Base-by-base conservation (phyloP, 2,329 filamentous ascomycete species). In the Penicillium sp. region DNA sequence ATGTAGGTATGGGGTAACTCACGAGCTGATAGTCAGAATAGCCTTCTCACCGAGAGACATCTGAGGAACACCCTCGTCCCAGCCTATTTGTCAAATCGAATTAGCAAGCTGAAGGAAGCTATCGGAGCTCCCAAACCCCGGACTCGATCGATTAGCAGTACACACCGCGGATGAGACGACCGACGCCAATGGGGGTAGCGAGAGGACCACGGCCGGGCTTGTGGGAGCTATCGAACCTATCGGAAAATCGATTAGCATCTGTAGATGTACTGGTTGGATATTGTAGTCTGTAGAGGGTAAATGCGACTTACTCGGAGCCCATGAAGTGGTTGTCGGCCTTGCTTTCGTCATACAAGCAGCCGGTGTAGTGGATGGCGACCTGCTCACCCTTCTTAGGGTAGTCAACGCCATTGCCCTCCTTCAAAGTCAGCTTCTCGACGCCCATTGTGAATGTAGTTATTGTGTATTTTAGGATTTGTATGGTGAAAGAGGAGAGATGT, bases 31-130 rank as follows among this genome's bases (percentile, higher is more conserved):
- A 60, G 84, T 86, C 57, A 99, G 79, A 43, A 82, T 88, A 46
- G 89, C 85, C 77, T 88, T 92, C 80, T 97, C 92, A 69, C 92
- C 91, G 51, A 95, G 77, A 68, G 86, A 85, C 92, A 99, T 96
- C 67, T 82, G 77, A 41, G 77, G 75, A 45, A 97, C 90, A 59
- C 87, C 91, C 74, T 95, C 84, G 65, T 89, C 90, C 89, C 82
- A 95, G 61, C 83, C 88, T 61, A 16, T 27, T 43, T 11, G n/a
- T n/a, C n/a, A n/a, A n/a, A 22, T 9, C 19, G 16, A 7, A n/a
- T 43, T 28, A 35, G 28, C 34, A 48, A 30, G 28, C 18, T 9
- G 10, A 27, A 19, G 11, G 7, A 22, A 35, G 19, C 46, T 31
- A 7, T 31, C 5, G 14, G 39, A 7, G 16, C 18, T 38, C 28